Evolutionary conservation across 1,284 basidiomycete species (phyloP), one percentile per base, ranked within the genome.

Genomic region (Trichosporon ovoides): DNA sequence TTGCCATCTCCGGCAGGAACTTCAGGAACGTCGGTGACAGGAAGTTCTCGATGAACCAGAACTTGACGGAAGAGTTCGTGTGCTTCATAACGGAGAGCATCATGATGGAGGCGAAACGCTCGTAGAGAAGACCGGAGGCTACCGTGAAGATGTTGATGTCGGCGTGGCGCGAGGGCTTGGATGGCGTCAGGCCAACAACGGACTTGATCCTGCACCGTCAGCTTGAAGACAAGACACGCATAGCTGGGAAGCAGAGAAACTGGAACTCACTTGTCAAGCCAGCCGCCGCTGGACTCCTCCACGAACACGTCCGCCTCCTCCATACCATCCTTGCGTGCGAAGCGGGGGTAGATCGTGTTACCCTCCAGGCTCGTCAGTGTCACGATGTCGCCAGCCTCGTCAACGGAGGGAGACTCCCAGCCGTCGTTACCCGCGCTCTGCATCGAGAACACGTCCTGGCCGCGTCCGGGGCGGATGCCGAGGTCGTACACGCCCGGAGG

Each of bases 41-140:
- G 83, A 98, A 98, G 78, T 98, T 98, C 72, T 97, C 73, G 66
- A 98, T 98, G 77, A 98, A 98, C 95, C 95, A 98, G 78, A 98
- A 98, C 75, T 98, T 98, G 76, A 98, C 93, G 22, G 84, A 87
- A 68, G 86, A 88, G 34, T 92, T 84, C 3, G 95, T 98, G 72
- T 98, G 94, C 56, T 87, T 85, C 66, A 98, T 82, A 20, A 98
- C 96, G 67, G 90, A 94, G 38, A 98, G 81, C 60, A 97, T 91
- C 95, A 98, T 98, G 79, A 98, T 96, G 22, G 91, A 93, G 0
- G 87, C 93, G 78, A 98, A 98, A 13, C 95, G 87, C 91, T 98
- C 95, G 69, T 98, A 98, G 5, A 98, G 81, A 53, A 97, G 80
- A 0, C 96, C 95, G 5, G 92, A 96, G 13, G 96, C 96, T 20